Base-by-base conservation (phyloP, 1,139 yeast species). In the Suhomyces kunorum region DNA sequence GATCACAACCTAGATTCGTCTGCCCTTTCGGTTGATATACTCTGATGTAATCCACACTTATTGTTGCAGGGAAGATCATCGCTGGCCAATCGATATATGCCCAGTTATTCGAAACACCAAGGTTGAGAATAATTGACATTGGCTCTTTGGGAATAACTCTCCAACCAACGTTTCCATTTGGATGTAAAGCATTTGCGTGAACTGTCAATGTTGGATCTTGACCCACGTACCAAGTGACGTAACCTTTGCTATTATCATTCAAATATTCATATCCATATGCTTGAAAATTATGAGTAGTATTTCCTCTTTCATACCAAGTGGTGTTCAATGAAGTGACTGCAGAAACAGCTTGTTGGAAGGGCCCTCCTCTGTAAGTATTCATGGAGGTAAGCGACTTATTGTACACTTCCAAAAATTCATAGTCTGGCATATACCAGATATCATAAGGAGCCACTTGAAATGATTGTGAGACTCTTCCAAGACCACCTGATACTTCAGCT, bases 321-420 rank as follows among this genome's bases (percentile, higher is more conserved):
- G 49, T 42, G 41, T 58, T 61, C 27, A 61, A 48, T 4, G 57
- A 51, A 1, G 64, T 51, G 6, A 55, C 51, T 2, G 57, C 63
- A 3, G 64, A 58, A 7, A 61, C 50, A 1, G 66, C 66, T 37
- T 61, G 63, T 38, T 61, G 66, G 42, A 59, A 56, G 3, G 65
- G 65, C 1, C 66, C 64, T 2, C 66, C 66, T 8, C 63, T 54
- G 34, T 61, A 61, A 1, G 61, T 53, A 46, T 61, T 61, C 62
- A 61, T 58, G 18, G 57, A 44, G 9, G 65, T 59, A 27, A 58
- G 42, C 4, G 54, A 48, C 16, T 41, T 28, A 34, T 61, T 54
- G 40, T 56, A 46, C 28, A 61, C 53, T 11, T 49, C 48, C 12
- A 61, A 40, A 33, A 53, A 61, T 32, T 54, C 49, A 45, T 60